Base-by-base conservation (phyloP, 352 stramenopile genomes). In the Pythium insidiosum region DNA sequence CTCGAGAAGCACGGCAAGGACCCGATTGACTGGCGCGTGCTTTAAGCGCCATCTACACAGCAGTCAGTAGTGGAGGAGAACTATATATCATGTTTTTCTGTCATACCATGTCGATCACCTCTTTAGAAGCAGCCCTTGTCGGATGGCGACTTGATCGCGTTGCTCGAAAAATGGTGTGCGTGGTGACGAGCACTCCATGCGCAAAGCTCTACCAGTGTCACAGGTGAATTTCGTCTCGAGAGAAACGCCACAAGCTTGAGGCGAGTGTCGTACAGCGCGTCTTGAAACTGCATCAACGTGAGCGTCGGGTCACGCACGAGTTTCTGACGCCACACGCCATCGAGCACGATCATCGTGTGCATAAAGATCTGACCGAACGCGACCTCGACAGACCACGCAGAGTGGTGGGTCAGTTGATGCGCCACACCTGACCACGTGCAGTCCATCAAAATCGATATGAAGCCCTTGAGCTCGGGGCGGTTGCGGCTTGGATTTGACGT, bases 1-100 rank as follows among this genome's bases (percentile, higher is more conserved):
- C 61, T 95, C 20, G 52, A 65, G 48, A 43, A 81, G 40, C 60
- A 91, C 44, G 76, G 72, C 41, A 90, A 92, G 52, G 63, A 88
- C 25, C 67, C 80, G 5, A 90, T 95, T 35, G 63, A 95, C 58
- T 95, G 84, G 84, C n/a, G n/a, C n/a, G n/a, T n/a, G n/a, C n/a
- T n/a, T n/a, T n/a, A n/a, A n/a, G n/a, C n/a, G n/a, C n/a, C n/a
- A n/a, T n/a, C n/a, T n/a, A n/a, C n/a, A n/a, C n/a, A n/a, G n/a
- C n/a, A n/a, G n/a, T n/a, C n/a, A n/a, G n/a, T n/a, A n/a, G n/a
- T n/a, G n/a, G n/a, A n/a, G n/a, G n/a, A n/a, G n/a, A n/a, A n/a
- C n/a, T n/a, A n/a, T n/a, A n/a, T n/a, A n/a, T n/a, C n/a, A n/a
- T n/a, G n/a, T n/a, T n/a, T n/a, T n/a, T n/a, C n/a, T n/a, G n/a